Evolutionary conservation across 768 basidiomycete species (phyloP).

Genomic region (Basidioascus undulatus): DNA sequence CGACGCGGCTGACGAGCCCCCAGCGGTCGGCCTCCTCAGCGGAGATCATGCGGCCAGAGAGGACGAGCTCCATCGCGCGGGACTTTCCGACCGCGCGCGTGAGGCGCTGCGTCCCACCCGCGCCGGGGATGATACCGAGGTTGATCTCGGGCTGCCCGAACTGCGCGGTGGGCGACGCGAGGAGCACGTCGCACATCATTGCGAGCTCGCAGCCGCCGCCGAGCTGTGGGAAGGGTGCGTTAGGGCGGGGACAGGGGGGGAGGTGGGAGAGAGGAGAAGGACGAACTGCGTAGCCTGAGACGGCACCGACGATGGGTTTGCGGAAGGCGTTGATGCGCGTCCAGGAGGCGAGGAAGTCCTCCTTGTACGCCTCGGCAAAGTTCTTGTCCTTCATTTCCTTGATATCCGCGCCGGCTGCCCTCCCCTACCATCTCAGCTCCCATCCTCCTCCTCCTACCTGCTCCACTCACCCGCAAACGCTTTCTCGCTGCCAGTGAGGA

Average conservation of each 20-base stretch:
- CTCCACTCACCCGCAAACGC: conserved; percentile 72
- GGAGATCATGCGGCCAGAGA: conserved; percentile 50
- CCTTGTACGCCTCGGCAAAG: conserved; percentile 67
- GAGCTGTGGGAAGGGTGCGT: conserved; percentile 31
- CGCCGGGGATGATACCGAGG: conserved; percentile 81
- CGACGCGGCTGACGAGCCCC: conserved; percentile 69
- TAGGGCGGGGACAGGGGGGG: background rate
- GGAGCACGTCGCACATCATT: conserved; percentile 80
- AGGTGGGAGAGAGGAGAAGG: background rate
- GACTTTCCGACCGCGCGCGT: conserved; percentile 70
- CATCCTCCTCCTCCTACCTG: no score
- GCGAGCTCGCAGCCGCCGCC: conserved; percentile 95
- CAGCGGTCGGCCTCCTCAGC: conserved; percentile 64
- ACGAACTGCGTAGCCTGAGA: conserved; percentile 66
- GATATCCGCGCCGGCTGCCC: conserved; percentile 88
- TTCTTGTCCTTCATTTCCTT: conserved; percentile 97
- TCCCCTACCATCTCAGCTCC: background rate
- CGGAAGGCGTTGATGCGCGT: conserved; percentile 39
- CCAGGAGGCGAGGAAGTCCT: conserved; percentile 66
- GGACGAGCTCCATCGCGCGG: conserved; percentile 75
- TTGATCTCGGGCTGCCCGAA: conserved; percentile 96
- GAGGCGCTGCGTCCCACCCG: conserved; percentile 80
- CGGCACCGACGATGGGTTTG: conserved; percentile 89
- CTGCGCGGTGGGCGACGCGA: conserved; percentile 66
- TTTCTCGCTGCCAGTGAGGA: conserved; percentile 72